These are phyloP conservation scores for Gossypium stocksii DNA, from an alignment of 345 rosid genomes.

Conservation along the genomic window DNA sequence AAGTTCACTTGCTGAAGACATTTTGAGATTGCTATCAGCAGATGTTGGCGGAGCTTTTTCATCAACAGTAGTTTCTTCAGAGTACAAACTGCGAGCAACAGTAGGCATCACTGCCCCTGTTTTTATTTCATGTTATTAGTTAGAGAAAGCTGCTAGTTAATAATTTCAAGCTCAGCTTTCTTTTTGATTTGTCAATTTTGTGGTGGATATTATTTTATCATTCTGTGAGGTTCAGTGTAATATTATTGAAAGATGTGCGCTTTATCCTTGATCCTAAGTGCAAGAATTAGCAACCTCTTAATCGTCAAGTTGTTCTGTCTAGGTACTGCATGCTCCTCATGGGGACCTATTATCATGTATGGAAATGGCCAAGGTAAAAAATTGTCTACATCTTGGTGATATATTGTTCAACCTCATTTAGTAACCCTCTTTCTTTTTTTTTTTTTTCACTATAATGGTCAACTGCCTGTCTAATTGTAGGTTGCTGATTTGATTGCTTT, in stretches of 20 bases:
- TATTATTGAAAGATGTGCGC: neutral
- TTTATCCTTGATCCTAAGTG: neutral
- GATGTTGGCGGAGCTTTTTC: constrained; percentile 34
- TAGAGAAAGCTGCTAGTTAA: neutral
- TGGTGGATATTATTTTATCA: neutral
- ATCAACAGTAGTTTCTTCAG: constrained; percentile 60
- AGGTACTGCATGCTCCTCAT: constrained; percentile 84
- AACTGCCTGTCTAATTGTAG: constrained; percentile 32
- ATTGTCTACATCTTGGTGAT: neutral
- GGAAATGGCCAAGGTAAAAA: constrained; percentile 87
- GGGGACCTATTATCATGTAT: constrained; percentile 74
- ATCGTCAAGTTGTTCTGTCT: constrained; percentile 2
- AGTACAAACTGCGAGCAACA: constrained; percentile 64
- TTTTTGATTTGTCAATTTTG: neutral
- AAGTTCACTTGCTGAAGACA: constrained; percentile 55
- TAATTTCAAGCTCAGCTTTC: neutral
- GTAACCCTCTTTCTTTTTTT: neutral
- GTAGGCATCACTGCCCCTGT: constrained; percentile 33
- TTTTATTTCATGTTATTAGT: neutral
- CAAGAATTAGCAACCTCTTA: constrained; percentile 4
- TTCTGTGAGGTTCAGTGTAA: neutral
- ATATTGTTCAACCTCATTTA: neutral
- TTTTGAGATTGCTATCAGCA: constrained; percentile 42
- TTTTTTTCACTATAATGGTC: neutral
- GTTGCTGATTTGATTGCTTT: constrained; percentile 95